Evolutionary conservation across 2,329 filamentous ascomycete genomes (phyloP).

Genomic region (Fragosphaeria purpurea): DNA sequence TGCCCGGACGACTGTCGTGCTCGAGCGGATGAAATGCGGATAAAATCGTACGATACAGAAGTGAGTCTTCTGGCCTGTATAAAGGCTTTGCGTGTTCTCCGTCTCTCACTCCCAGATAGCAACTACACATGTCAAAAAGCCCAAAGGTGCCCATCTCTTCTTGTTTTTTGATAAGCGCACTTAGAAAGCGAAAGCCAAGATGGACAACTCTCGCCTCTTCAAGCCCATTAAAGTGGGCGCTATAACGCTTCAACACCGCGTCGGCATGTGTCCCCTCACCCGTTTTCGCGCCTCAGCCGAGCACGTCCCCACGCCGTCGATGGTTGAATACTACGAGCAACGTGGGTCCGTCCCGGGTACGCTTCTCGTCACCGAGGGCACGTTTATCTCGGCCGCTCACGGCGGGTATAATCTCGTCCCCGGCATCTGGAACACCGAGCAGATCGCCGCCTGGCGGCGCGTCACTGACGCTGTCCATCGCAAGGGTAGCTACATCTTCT

Average conservation of each 20-base stretch:
- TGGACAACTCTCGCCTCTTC: slow-evolving; percentile 22
- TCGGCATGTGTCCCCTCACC: slow-evolving; percentile 17
- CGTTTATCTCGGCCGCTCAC: neutral
- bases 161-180: too few species aligned
- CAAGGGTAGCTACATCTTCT: slow-evolving; percentile 9
- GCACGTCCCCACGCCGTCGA: slow-evolving; percentile 2
- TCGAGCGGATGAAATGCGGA: too few species aligned
- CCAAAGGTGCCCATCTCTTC: too few species aligned
- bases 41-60: too few species aligned
- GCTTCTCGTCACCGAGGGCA: slow-evolving; percentile 9
- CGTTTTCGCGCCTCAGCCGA: slow-evolving; percentile 4
- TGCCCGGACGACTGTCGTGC: too few species aligned
- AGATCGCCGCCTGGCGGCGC: slow-evolving; percentile 10
- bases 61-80: too few species aligned
- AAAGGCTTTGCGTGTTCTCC: too few species aligned
- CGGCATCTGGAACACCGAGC: slow-evolving; percentile 6
- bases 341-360: slow-evolving; percentile 8
- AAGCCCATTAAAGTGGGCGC: slow-evolving; percentile 19
- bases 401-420: slow-evolving; percentile 8
- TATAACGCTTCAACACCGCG: slow-evolving; percentile 5
- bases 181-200: too few species aligned
- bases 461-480: slow-evolving; percentile 13
- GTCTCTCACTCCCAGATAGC: too few species aligned
- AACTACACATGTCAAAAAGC: too few species aligned
- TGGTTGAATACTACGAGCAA: slow-evolving; percentile 11